phyloP scores from a whole-genome alignment of 495 filamentous ascomycete genomes.

The Monascus purpureus region DNA sequence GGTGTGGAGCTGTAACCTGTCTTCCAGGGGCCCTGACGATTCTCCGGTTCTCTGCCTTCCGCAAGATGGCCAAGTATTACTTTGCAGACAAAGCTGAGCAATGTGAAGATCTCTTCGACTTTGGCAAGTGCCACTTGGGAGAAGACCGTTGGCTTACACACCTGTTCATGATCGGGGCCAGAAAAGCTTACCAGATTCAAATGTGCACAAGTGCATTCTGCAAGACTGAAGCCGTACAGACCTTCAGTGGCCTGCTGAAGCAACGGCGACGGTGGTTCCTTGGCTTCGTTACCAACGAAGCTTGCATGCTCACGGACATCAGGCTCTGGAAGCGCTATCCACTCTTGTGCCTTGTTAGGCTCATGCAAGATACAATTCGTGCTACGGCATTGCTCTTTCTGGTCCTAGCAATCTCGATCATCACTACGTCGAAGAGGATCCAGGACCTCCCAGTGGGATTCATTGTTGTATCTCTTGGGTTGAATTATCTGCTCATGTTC shows the following conservation, averaged over 20 bases:
- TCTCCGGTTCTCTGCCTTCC: slow-evolving; percentile 88
- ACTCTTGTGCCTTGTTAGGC: slow-evolving; percentile 72
- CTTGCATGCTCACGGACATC: slow-evolving; percentile 93
- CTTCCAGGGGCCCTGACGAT: slow-evolving; percentile 91
- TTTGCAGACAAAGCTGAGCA: slow-evolving; percentile 96
- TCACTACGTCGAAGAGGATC: slow-evolving; percentile 69
- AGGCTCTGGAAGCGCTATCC: slow-evolving; percentile 88
- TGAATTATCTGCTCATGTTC: slow-evolving; percentile 94
- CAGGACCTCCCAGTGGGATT: slow-evolving; percentile 79
- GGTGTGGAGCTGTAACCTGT: slow-evolving; percentile 89
- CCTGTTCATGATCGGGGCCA: slow-evolving; percentile 96
- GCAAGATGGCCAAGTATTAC: slow-evolving; percentile 97
- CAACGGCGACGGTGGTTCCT: slow-evolving; percentile 95
- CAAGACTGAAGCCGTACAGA: slow-evolving; percentile 95
- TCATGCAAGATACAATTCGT: slow-evolving; percentile 94
- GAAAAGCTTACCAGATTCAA: slow-evolving; percentile 87
- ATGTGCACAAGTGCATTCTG: slow-evolving; percentile 97
- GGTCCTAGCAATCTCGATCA: slow-evolving; percentile 78
- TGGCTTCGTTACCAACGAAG: slow-evolving; percentile 96
- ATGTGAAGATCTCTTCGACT: slow-evolving; percentile 94
- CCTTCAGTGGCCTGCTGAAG: slow-evolving; percentile 74
- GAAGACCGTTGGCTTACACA: slow-evolving; percentile 98
- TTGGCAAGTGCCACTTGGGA: slow-evolving; percentile 86
- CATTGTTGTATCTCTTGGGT: slow-evolving; percentile 83
- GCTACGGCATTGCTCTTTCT: slow-evolving; percentile 94